phyloP scores from a whole-genome alignment of 106 monocot species.

The Allium cepa region DNA sequence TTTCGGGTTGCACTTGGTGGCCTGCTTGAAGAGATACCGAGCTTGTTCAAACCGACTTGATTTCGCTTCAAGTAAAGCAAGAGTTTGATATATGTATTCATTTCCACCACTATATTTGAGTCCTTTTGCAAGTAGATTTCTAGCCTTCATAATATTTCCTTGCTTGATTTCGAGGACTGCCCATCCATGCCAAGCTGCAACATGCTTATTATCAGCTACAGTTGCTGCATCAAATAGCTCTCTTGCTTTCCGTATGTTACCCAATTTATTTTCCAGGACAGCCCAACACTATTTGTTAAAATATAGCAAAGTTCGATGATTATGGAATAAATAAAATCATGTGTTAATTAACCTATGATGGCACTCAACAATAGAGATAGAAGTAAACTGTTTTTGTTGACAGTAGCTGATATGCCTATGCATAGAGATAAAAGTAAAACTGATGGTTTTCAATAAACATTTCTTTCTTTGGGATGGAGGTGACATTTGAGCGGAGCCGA shows the following conservation, averaged over 20 bases:
- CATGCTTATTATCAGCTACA: constrained; percentile 90
- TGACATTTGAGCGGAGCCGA: too few relatives aligned
- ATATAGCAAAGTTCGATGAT: neutral
- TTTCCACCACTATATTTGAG: constrained; percentile 82
- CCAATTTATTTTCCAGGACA: constrained; percentile 76
- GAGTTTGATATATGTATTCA: constrained; percentile 98
- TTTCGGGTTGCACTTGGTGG: constrained; percentile 80
- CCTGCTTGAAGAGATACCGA: constrained; percentile 75
- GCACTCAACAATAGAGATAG: too few relatives aligned
- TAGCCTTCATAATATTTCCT: constrained; percentile 83
- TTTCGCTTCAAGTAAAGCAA: constrained; percentile 92
- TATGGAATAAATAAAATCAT: too few relatives aligned
- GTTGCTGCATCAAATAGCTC: constrained; percentile 96
- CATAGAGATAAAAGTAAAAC: too few relatives aligned
- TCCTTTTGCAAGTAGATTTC: constrained; percentile 85
- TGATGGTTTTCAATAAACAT: too few relatives aligned
- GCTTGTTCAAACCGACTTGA: constrained; percentile 72
- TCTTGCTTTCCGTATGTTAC: constrained; percentile 75
- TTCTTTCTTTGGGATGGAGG: too few relatives aligned
- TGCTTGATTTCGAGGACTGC: constrained; percentile 90
- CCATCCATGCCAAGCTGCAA: constrained; percentile 99
- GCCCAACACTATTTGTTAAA: constrained; percentile 79
- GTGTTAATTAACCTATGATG: too few relatives aligned
- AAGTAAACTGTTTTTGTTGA: too few relatives aligned
- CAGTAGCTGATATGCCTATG: too few relatives aligned